A percentile compares a stretch with the other conserved stretches of the same genome.
phyloP scores from a whole-genome alignment of 495 filamentous ascomycete species.

The Xylaria longipes region DNA sequence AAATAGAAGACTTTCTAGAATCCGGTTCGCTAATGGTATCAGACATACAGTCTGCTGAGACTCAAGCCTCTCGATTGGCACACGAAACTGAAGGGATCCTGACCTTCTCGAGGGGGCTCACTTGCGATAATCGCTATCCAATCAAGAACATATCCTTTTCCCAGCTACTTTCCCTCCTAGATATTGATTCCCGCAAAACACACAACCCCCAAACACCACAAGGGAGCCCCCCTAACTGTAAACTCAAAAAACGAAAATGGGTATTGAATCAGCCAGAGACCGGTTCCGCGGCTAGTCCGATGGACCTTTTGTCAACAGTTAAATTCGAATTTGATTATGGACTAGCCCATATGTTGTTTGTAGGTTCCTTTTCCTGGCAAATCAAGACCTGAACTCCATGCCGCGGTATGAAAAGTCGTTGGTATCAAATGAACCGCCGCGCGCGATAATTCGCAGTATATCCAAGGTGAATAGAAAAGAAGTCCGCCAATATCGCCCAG shows the following conservation, averaged over 20 bases:
- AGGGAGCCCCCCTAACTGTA: neutral
- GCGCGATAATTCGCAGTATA: conserved; percentile 21
- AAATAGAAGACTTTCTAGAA: conserved; percentile 11
- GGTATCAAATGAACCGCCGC: conserved; percentile 24
- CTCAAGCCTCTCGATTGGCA: neutral
- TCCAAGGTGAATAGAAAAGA: conserved; percentile 23
- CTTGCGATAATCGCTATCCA: neutral
- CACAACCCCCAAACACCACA: conserved; percentile 16
- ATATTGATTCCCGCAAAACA: conserved; percentile 8
- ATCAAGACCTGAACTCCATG: conserved; percentile 25
- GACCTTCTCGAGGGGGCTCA: neutral
- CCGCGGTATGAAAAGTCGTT: conserved; percentile 1
- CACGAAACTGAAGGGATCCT: neutral
- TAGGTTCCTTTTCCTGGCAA: conserved; percentile 21
- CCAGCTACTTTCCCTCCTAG: neutral
- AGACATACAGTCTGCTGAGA: conserved; percentile 4
- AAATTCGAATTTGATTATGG: neutral
- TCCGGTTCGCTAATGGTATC: neutral
- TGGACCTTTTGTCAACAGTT: neutral
- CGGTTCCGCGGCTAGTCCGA: neutral
- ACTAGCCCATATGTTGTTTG: neutral
- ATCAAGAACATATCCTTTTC: conserved; percentile 14
- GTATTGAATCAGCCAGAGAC: conserved; percentile 28
- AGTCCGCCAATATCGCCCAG: conserved; percentile 11
- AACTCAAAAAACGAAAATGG: conserved; percentile 25